A percentile compares a stretch with the other conserved stretches of the same genome.
Evolutionary conservation across 176 grass and related monocot species (phyloP).

Genomic region (Rhynchospora breviuscula): DNA sequence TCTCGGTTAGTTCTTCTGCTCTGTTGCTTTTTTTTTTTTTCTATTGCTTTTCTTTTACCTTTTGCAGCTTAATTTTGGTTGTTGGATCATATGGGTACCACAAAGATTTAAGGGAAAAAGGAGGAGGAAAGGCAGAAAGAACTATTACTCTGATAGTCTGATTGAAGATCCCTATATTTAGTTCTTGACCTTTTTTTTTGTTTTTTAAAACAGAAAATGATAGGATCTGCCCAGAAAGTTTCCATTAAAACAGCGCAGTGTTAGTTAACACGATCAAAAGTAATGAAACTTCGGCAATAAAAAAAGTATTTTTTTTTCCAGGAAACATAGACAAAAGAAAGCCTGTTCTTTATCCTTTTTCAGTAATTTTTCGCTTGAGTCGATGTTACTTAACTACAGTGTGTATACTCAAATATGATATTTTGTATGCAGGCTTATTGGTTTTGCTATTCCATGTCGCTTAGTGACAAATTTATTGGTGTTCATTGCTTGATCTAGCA

Average conservation of each 20-base stretch:
- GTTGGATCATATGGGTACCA: not conserved
- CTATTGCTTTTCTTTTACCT: slow-evolving; percentile 16
- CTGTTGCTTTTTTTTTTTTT: slow-evolving; percentile 11
- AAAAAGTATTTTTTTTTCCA: not conserved
- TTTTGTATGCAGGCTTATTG: slow-evolving; percentile 13
- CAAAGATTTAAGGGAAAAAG: not conserved
- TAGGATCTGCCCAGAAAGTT: not conserved
- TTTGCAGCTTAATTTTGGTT: not conserved
- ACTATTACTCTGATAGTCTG: not conserved
- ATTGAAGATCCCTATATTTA: not conserved
- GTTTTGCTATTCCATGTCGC: slow-evolving; percentile 16
- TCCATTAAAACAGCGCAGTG: not conserved
- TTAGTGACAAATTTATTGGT: not conserved
- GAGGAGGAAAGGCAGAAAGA: not conserved
- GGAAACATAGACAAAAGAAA: not conserved
- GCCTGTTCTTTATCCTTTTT: not conserved
- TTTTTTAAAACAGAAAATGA: not conserved
- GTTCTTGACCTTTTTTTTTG: not conserved
- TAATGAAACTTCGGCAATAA: slow-evolving; percentile 1
- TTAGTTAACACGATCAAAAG: not conserved
- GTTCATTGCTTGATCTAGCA: not conserved
- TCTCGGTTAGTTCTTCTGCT: slow-evolving; percentile 45
- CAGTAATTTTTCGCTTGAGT: not conserved
- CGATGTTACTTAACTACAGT: not conserved
- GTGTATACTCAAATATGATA: not conserved